Base-by-base conservation (phyloP, 129 eudicot species). In the Tagetes patula region DNA sequence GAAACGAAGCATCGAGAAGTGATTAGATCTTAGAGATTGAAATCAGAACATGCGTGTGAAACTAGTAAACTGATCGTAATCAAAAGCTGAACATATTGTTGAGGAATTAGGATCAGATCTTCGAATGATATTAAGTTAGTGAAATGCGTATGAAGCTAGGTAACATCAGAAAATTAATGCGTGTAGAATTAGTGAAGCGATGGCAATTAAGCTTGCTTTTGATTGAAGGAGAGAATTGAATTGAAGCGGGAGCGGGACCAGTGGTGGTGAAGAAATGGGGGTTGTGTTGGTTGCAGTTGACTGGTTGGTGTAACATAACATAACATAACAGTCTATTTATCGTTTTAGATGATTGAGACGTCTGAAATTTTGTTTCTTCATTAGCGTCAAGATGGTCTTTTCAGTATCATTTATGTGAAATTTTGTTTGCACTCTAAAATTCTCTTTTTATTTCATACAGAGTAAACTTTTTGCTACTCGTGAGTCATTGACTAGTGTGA, bases 221-320 rank as follows among this genome's bases (percentile, higher is more conserved):
- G 27, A 20, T 20, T 20, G 27, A 43, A 43, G 48, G 30, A 20
- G 60, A 54, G 7, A 20, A 14, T 14, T 4, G 2, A 54, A 54
- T 20, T 54, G 2, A 43, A 43, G 2, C 27, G 27, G 60, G 9
- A 54, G 34, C 3, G n/a, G 65, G 65, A 59, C 14, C 27, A 14
- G 4, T 56, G 20, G 38, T 59, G 40, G 65, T 6, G 36, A 56
- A 27, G 38, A 31, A 30, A 30, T 0, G 27, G 62, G 27, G 27
- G 36, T 31, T 31, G 65, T 39, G 41, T 32, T 59, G 65, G 41
- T 32, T 59, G 65, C n/a, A 59, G 65, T 59, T 59, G 65, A 59
- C 41, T 59, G 65, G 65, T 33, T 59, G 65, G 41, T 59, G 10
- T 8, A 58, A 20, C 27, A 20, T 20, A 20, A 20, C 27, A 20